Conservation (phyloP, 2,329 filamentous ascomycete genomes). For the Sclerotinia spermophila region DNA sequence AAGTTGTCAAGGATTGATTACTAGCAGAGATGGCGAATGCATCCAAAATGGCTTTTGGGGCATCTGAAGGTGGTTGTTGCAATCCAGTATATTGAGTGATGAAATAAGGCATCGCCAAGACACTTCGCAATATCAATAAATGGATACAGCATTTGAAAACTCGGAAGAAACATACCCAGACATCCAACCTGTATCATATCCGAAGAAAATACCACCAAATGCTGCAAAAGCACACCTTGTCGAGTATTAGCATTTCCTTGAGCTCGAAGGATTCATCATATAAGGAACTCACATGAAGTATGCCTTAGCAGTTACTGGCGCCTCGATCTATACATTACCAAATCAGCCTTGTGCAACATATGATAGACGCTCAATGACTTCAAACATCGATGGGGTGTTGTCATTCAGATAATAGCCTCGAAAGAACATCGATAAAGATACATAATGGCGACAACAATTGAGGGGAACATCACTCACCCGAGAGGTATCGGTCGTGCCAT, state of each 20-base stretch:
- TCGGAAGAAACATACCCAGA: slow-evolving; percentile 8
- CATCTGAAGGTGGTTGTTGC: slow-evolving; percentile 2
- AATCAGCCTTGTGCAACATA: not conserved
- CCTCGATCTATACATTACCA: slow-evolving; percentile 4
- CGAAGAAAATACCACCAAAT: slow-evolving; percentile 50
- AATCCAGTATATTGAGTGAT: slow-evolving; percentile 27
- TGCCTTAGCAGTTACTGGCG: slow-evolving; percentile 14
- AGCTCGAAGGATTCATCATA: not conserved
- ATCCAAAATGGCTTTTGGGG: slow-evolving; percentile 9
- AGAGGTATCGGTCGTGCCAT: slow-evolving; percentile 20
- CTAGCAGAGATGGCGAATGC: slow-evolving; percentile 42
- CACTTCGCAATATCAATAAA: not conserved
- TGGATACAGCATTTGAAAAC: not conserved
- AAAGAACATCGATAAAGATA: not conserved
- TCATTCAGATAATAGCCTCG: not conserved
- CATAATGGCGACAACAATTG: not conserved
- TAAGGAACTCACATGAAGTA: slow-evolving; percentile 10
- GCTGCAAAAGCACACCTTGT: slow-evolving; percentile 60
- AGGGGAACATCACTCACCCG: slow-evolving; percentile 10
- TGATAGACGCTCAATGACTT: not conserved
- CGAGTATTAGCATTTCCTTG: not conserved
- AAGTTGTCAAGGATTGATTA: slow-evolving; percentile 59
- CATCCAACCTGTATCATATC: slow-evolving; percentile 75
- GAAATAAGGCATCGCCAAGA: slow-evolving; percentile 28
- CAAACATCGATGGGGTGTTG: not conserved